These are phyloP conservation scores for Gossypium lobatum DNA, from an alignment of 441 rosid species.

Conservation along the genomic window DNA sequence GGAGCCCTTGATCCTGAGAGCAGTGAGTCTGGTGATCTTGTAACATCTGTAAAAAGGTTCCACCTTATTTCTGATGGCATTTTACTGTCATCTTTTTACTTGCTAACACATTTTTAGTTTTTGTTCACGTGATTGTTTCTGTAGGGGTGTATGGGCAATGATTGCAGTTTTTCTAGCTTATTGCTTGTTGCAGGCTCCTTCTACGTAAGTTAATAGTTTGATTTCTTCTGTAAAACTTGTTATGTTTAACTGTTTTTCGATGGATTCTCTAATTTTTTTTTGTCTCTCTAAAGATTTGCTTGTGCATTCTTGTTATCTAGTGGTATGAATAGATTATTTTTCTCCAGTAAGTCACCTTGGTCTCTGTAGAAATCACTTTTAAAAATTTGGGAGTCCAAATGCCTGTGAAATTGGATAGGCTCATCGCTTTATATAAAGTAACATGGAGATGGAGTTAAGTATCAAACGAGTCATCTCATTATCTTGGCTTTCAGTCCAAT, in stretches of 20 bases:
- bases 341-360: background rate
- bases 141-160: conserved; percentile 98
- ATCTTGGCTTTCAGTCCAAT: background rate
- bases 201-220: conserved; percentile 56
- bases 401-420: background rate
- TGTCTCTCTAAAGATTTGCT: background rate
- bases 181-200: conserved; percentile 97
- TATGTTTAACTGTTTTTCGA: background rate
- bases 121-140: conserved; percentile 23
- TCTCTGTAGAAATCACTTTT: background rate
- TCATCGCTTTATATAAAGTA: background rate
- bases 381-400: background rate
- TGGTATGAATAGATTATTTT: conserved; percentile 4
- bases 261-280: background rate
- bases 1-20: conserved; percentile 90
- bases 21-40: conserved; percentile 55
- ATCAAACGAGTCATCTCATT: background rate
- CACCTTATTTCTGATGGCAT: conserved; percentile 11
- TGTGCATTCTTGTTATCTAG: background rate
- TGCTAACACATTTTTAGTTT: conserved; percentile 14
- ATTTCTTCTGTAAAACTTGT: background rate
- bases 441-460: background rate
- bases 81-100: background rate
- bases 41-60: conserved; percentile 91
- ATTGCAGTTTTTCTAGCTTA: conserved; percentile 96